These are phyloP conservation scores for Alternaria sp. DNA, from an alignment of 2,329 filamentous ascomycete species.

Conservation along the genomic window DNA sequence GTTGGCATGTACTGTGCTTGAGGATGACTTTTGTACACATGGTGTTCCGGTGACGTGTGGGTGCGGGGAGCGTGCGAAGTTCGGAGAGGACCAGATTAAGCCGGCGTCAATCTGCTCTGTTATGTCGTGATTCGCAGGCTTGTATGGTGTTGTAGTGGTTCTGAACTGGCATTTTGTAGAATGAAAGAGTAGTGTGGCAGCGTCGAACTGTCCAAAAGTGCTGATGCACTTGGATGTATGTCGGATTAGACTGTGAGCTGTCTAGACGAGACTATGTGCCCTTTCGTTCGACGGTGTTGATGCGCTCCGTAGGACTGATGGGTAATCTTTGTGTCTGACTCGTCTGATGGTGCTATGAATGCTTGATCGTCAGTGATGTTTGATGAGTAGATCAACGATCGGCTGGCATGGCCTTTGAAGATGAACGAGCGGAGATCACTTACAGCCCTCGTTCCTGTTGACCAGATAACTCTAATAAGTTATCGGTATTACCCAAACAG, in stretches of 20 bases:
- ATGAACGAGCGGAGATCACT: background rate
- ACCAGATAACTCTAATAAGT: background rate
- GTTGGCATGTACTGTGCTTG: constrained; percentile 28
- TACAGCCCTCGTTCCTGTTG: background rate
- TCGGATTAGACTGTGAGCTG: no score
- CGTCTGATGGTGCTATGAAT: background rate
- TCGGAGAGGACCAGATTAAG: background rate
- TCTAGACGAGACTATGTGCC: background rate
- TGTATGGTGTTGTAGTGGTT: background rate
- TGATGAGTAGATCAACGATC: background rate
- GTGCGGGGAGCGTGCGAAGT: background rate
- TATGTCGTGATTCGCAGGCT: background rate
- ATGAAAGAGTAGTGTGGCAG: background rate
- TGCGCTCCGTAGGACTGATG: background rate
- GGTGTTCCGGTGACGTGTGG: background rate
- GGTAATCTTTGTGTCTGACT: background rate
- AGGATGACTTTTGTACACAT: constrained; percentile 33
- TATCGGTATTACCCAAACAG: background rate
- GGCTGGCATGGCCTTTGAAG: background rate
- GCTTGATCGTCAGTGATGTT: background rate
- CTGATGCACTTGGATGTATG: background rate
- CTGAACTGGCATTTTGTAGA: background rate
- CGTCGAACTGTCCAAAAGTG: background rate
- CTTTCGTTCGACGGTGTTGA: background rate
- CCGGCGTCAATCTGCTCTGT: background rate